Conservation (phyloP, 2,329 filamentous ascomycete genomes). For the Fusarium verrucosum region DNA sequence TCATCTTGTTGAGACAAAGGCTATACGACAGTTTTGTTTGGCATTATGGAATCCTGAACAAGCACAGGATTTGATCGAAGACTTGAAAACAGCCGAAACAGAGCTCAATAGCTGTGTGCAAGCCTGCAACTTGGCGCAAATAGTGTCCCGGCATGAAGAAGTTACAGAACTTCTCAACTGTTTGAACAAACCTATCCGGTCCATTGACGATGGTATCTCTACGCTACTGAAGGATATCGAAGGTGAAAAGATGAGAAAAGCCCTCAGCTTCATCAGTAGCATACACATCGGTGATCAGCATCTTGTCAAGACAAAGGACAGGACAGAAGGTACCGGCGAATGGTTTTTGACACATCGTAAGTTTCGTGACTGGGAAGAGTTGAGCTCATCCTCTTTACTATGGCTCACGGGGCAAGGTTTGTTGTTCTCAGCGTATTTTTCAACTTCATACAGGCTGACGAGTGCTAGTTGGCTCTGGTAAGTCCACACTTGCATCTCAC, state of each 20-base stretch:
- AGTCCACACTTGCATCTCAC: background rate
- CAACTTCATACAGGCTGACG: background rate
- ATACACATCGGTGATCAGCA: background rate
- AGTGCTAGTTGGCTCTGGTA: background rate
- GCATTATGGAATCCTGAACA: no score
- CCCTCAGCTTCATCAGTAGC: background rate
- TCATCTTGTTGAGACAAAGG: no score
- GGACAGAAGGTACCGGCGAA: background rate
- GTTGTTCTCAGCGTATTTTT: background rate
- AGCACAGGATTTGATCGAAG: no score
- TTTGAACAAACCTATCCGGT: no score
- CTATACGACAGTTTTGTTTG: no score
- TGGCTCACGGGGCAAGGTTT: background rate
- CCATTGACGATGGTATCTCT: background rate
- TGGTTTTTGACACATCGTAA: background rate
- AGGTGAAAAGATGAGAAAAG: accelerated
- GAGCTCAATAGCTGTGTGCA: accelerated
- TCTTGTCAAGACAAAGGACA: background rate
- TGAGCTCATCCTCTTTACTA: background rate
- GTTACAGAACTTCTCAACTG: no score
- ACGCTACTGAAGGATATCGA: background rate
- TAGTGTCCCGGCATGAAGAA: no score
- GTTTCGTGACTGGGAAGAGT: background rate
- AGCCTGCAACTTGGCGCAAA: no score
- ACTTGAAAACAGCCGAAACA: no score